These are phyloP conservation scores for Saturnispora galanensis DNA, from an alignment of 805 yeast species.

Conservation along the genomic window DNA sequence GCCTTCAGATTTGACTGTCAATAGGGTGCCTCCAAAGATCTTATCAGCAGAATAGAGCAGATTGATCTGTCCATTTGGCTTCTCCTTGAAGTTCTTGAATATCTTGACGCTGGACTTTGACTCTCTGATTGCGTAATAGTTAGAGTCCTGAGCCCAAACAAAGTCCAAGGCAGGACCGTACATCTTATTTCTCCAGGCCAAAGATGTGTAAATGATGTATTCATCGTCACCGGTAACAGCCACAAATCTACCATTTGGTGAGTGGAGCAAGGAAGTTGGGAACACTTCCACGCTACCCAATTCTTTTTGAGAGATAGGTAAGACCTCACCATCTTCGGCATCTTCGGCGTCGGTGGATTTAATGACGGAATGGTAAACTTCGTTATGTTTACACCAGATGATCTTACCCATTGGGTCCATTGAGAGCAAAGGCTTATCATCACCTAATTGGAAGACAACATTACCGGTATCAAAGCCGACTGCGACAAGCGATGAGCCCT, in stretches of 20 bases:
- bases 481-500: constrained; percentile 69
- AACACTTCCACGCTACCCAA: constrained; percentile 89
- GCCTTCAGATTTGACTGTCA: constrained; percentile 77
- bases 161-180: constrained; percentile 87
- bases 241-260: constrained; percentile 96
- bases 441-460: constrained; percentile 81
- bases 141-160: constrained; percentile 91
- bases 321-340: constrained; percentile 65
- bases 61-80: constrained; percentile 51
- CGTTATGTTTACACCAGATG: constrained; percentile 85
- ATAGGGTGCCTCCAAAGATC: constrained; percentile 79
- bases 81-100: constrained; percentile 78
- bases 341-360: constrained; percentile 52
- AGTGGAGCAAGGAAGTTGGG: constrained; percentile 80
- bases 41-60: constrained; percentile 67
- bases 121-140: constrained; percentile 76
- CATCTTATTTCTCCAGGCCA: constrained; percentile 95
- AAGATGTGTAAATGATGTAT: constrained; percentile 87
- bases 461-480: constrained; percentile 94
- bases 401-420: constrained; percentile 91
- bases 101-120: constrained; percentile 54
- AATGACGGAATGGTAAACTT: constrained; percentile 74
- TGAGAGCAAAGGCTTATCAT: constrained; percentile 86
- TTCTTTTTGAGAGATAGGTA: constrained; percentile 76
- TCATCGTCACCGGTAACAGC: constrained; percentile 98